These are phyloP conservation scores for Ogataea dorogensis DNA, from an alignment of 805 yeast species.

Conservation along the genomic window DNA sequence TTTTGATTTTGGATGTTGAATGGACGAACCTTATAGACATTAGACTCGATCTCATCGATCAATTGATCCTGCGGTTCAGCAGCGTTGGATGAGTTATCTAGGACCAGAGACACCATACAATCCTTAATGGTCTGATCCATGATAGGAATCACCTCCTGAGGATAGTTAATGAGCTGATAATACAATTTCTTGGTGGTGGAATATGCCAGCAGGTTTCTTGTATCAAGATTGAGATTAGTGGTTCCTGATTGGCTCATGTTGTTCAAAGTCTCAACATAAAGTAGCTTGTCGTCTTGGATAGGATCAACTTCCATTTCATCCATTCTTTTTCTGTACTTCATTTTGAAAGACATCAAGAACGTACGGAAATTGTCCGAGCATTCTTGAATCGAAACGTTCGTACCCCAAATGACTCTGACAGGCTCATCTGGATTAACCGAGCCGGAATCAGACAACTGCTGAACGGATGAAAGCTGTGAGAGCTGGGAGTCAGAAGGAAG, in stretches of 20 bases:
- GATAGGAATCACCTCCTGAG: slow-evolving; percentile 94
- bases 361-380: slow-evolving; percentile 76
- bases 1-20: slow-evolving; percentile 68
- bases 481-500: slow-evolving; percentile 24
- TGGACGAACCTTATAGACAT: slow-evolving; percentile 85
- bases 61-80: slow-evolving; percentile 44
- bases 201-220: slow-evolving; percentile 72
- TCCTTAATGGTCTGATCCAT: slow-evolving; percentile 97
- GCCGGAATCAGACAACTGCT: slow-evolving; percentile 25
- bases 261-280: slow-evolving; percentile 70
- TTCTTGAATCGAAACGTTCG: slow-evolving; percentile 90
- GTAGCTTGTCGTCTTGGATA: slow-evolving; percentile 65
- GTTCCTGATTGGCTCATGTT: slow-evolving; percentile 76
- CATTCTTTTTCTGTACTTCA: slow-evolving; percentile 61
- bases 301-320: slow-evolving; percentile 41
- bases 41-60: slow-evolving; percentile 70
- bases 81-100: slow-evolving; percentile 44
- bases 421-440: slow-evolving; percentile 60
- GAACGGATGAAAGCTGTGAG: slow-evolving; percentile 22
- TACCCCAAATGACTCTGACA: slow-evolving; percentile 95
- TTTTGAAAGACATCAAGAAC: slow-evolving; percentile 80
- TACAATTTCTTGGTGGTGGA: slow-evolving; percentile 76
- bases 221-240: slow-evolving; percentile 81
- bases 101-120: slow-evolving; percentile 71
- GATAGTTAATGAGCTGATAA: slow-evolving; percentile 84